These are phyloP conservation scores for Microcos paniculata DNA, from an alignment of 345 rosid genomes.

Conservation along the genomic window DNA sequence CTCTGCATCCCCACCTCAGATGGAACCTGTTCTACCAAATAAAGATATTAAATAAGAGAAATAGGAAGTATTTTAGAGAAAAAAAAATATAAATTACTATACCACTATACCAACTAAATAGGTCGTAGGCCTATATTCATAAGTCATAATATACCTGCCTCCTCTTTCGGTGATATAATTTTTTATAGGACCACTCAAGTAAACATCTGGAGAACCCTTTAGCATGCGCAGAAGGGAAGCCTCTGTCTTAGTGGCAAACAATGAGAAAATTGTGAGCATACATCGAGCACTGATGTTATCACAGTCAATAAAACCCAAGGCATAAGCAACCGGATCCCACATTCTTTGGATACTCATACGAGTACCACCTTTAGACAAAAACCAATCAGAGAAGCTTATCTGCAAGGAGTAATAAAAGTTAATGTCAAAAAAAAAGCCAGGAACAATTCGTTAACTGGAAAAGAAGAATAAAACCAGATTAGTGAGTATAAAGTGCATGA, in stretches of 20 bases:
- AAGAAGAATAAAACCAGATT: not conserved
- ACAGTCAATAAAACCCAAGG: conserved; percentile 97
- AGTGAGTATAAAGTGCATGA: not conserved
- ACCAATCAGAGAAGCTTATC: conserved; percentile 99
- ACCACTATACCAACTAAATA: not conserved
- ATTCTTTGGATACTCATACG: conserved; percentile 83
- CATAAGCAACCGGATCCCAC: conserved; percentile 99
- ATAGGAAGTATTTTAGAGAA: not conserved
- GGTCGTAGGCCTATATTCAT: conserved; percentile 6
- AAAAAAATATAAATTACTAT: not conserved
- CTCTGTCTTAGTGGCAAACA: conserved; percentile 99
- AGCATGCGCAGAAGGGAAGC: conserved; percentile 98
- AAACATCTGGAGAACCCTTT: conserved; percentile 94
- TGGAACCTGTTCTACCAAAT: conserved; percentile 71
- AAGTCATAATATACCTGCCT: conserved; percentile 59
- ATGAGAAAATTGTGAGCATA: conserved; percentile 97
- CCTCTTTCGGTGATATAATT: conserved; percentile 83
- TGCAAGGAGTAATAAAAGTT: conserved; percentile 27
- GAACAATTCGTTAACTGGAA: not conserved
- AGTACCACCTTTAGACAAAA: conserved; percentile 94
- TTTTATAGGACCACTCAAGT: conserved; percentile 92
- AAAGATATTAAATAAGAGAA: conserved; percentile 9
- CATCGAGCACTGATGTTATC: conserved; percentile 99
- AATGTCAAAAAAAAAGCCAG: not conserved
- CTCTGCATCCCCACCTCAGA: conserved; percentile 98